A percentile compares a stretch with the other conserved stretches of the same genome.
These are phyloP conservation scores for Penicillium samsonianum DNA, from an alignment of 495 filamentous ascomycete genomes.

Conservation along the genomic window DNA sequence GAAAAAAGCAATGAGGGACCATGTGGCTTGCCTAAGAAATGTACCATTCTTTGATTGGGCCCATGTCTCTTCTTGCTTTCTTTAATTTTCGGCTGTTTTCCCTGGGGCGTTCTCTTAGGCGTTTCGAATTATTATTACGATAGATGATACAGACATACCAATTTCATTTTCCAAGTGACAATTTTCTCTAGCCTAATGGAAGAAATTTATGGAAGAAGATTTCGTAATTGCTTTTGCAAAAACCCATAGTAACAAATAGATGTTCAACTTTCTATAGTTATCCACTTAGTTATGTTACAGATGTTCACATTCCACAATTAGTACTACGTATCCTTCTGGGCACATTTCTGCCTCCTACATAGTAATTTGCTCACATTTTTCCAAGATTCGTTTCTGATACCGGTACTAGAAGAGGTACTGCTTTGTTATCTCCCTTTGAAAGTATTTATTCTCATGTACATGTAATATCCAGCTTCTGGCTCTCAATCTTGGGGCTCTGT, in stretches of 20 bases:
- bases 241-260: not conserved
- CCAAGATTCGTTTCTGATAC: too few relatives aligned
- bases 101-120: conserved; percentile 25
- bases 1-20: conserved; percentile 56
- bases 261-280: not conserved
- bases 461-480: too few relatives aligned
- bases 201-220: not conserved
- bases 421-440: too few relatives aligned
- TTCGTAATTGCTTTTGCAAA: not conserved
- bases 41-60: conserved; percentile 54
- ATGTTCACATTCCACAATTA: too few relatives aligned
- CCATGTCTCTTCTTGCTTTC: conserved; percentile 11
- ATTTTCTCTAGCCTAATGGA: not conserved
- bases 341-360: too few relatives aligned
- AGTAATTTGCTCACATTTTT: too few relatives aligned
- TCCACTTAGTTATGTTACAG: too few relatives aligned
- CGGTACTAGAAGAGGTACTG: too few relatives aligned
- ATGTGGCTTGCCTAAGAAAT: conserved; percentile 71
- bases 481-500: not conserved
- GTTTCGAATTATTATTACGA: conserved; percentile 21
- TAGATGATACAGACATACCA: conserved; percentile 19
- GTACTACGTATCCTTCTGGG: too few relatives aligned
- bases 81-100: conserved; percentile 10
- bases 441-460: too few relatives aligned
- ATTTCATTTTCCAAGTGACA: not conserved